Conservation (phyloP, 164 flowering plant genomes). For the Piper betle region DNA sequence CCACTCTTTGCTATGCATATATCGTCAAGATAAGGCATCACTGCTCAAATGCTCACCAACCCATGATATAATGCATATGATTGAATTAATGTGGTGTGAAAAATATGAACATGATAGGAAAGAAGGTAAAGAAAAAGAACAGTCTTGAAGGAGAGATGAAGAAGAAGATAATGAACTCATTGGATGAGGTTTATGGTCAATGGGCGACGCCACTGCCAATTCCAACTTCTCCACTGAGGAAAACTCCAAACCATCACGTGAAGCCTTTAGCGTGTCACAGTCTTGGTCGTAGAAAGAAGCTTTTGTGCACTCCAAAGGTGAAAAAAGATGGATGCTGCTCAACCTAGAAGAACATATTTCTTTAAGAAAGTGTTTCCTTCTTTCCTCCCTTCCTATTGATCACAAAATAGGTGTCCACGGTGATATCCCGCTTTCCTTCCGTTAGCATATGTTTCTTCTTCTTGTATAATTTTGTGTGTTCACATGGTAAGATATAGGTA, state of each 20-base stretch:
- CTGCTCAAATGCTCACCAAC: conserved; percentile 15
- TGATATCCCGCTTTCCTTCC: background rate
- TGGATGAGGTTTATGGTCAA: conserved; percentile 12
- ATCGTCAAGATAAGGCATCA: conserved; percentile 3
- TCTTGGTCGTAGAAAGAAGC: conserved; percentile 17
- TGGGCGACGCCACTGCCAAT: conserved; percentile 16
- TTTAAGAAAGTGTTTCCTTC: conserved; percentile 3
- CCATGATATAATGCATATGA: conserved; percentile 6
- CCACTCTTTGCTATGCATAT: conserved; percentile 7
- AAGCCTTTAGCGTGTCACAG: conserved; percentile 25
- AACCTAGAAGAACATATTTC: conserved; percentile 10
- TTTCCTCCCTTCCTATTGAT: background rate
- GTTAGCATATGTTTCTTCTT: background rate
- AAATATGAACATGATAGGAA: background rate
- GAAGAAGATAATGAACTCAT: background rate
- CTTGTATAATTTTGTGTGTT: background rate
- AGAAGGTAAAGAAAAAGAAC: background rate
- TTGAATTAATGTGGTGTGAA: conserved; percentile 1
- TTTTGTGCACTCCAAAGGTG: conserved; percentile 13
- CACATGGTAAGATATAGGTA: background rate
- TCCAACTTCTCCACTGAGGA: conserved; percentile 19
- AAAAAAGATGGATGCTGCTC: conserved; percentile 11
- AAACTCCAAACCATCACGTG: conserved; percentile 35
- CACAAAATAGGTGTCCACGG: background rate
- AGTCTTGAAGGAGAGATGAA: background rate